Conservation (phyloP, 768 basidiomycete genomes). For the Russula sp. region DNA sequence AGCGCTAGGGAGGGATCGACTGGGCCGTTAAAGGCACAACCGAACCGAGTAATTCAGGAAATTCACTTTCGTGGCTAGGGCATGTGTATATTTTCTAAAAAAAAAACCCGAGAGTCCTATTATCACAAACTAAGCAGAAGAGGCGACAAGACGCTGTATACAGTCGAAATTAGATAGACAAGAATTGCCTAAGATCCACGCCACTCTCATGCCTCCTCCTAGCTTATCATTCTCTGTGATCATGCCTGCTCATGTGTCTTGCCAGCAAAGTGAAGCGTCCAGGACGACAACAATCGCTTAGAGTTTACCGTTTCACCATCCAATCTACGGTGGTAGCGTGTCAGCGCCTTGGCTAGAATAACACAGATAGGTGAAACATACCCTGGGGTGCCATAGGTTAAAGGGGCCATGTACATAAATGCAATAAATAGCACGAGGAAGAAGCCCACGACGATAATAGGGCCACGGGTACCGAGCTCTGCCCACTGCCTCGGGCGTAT, state of each 20-base stretch:
- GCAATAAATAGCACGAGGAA: slow-evolving; percentile 52
- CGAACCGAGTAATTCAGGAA: slow-evolving; percentile 1
- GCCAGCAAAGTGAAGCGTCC: slow-evolving; percentile 91
- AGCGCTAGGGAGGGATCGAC: too few species aligned
- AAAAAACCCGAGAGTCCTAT: neutral
- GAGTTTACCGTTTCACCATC: slow-evolving; percentile 80
- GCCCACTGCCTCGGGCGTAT: slow-evolving; percentile 41
- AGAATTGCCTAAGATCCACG: neutral
- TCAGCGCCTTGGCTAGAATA: slow-evolving; percentile 12
- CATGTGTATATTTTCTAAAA: too few species aligned
- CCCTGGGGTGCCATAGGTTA: slow-evolving; percentile 98
- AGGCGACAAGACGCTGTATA: neutral
- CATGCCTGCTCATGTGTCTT: slow-evolving; percentile 39
- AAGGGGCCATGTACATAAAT: slow-evolving; percentile 73
- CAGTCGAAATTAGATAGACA: slow-evolving; percentile 1
- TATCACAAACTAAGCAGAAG: neutral
- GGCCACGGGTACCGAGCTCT: slow-evolving; percentile 73
- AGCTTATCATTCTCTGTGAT: neutral
- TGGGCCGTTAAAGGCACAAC: neutral
- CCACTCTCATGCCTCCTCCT: neutral
- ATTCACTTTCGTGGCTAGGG: too few species aligned
- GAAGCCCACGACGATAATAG: slow-evolving; percentile 53
- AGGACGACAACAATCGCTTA: slow-evolving; percentile 75
- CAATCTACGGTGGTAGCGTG: slow-evolving; percentile 42
- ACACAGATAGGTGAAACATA: slow-evolving; percentile 35